Conservation (phyloP, 371 early-diverging fungal genomes). For the Zancudomyces culisetae region DNA sequence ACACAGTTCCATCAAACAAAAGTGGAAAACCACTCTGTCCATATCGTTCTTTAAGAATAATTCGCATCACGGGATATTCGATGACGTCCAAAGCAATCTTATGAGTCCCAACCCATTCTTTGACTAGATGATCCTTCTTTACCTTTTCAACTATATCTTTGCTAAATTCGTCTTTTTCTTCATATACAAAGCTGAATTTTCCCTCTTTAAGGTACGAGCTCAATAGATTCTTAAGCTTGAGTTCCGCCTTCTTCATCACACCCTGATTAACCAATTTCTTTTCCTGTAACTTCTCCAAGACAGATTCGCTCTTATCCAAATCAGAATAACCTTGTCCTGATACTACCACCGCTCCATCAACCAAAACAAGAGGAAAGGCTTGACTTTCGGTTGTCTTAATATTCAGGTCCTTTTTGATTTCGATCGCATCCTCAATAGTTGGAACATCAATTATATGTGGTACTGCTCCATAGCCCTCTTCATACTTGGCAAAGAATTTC, state of each 20-base stretch:
- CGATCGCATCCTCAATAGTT: background rate
- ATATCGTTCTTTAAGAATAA: background rate
- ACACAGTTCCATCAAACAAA: background rate
- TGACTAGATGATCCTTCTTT: background rate
- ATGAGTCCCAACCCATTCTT: background rate
- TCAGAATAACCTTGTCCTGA: background rate
- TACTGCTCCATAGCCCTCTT: background rate
- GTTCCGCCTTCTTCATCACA: background rate
- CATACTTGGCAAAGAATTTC: background rate
- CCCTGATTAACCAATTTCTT: background rate
- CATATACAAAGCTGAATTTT: background rate
- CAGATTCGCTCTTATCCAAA: background rate
- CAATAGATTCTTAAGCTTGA: background rate
- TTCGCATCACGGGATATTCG: background rate
- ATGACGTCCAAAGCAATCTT: background rate
- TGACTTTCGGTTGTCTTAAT: background rate
- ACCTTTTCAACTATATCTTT: background rate
- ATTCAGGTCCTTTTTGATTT: background rate
- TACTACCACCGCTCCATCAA: constrained; percentile 3
- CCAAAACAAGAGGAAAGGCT: constrained; percentile 1
- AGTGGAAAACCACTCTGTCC: background rate
- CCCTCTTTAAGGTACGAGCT: background rate
- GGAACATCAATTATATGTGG: background rate
- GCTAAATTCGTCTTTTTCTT: background rate
- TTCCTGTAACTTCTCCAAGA: background rate